These are phyloP conservation scores for Yarrowia yakushimensis DNA, from an alignment of 805 yeast genomes.

Conservation along the genomic window DNA sequence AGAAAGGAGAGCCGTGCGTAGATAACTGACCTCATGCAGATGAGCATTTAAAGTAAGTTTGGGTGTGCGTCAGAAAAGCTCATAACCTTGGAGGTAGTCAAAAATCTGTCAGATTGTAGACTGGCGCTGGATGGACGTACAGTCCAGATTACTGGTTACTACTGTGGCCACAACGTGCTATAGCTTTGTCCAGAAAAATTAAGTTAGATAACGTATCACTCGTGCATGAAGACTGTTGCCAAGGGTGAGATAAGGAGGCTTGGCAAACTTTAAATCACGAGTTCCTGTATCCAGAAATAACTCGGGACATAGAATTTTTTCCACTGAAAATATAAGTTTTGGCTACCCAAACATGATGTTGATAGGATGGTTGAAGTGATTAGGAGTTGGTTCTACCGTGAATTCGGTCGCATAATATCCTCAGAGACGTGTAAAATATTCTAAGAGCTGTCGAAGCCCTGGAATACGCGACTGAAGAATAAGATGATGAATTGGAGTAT, in stretches of 20 bases:
- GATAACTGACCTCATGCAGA: not conserved
- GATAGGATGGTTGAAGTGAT: too few species aligned
- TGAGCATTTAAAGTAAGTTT: constrained; percentile 17
- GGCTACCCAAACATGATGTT: too few species aligned
- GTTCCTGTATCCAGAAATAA: too few species aligned
- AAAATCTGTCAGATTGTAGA: not conserved
- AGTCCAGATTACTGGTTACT: not conserved
- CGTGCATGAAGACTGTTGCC: not conserved
- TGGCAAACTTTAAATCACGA: too few species aligned
- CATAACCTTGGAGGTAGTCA: not conserved
- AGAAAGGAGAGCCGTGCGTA: not conserved
- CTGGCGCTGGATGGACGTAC: not conserved
- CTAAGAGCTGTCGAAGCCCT: not conserved
- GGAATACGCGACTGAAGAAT: not conserved
- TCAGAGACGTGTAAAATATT: too few species aligned
- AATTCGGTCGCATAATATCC: too few species aligned
- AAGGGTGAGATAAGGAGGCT: too few species aligned
- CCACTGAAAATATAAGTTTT: too few species aligned
- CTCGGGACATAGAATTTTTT: too few species aligned
- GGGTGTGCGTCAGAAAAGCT: not conserved
- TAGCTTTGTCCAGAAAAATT: not conserved
- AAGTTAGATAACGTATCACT: constrained; percentile 18
- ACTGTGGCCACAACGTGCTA: too few species aligned
- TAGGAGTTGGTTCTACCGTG: too few species aligned
- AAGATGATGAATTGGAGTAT: not conserved